phyloP scores from a whole-genome alignment of 441 rosid species.

The Populus hybrid region DNA sequence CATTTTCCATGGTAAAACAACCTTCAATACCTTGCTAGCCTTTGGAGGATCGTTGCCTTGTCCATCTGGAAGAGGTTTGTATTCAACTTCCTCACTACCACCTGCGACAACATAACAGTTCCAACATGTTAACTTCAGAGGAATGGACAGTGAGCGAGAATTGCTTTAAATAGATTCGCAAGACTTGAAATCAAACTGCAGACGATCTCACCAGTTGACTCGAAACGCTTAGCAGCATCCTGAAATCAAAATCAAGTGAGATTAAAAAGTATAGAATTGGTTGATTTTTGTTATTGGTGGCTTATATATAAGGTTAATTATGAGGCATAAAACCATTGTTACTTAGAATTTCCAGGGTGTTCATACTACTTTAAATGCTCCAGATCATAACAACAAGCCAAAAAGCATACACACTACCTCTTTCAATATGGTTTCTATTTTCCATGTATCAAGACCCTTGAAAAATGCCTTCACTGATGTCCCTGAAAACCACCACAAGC shows the following conservation, averaged over 20 bases:
- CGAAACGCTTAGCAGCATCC: slow-evolving; percentile 28
- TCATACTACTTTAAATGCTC: background rate
- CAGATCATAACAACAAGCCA: background rate
- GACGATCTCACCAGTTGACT: slow-evolving; percentile 19
- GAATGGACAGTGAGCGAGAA: background rate
- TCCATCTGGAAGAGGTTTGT: slow-evolving; percentile 23
- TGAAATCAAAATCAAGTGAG: slow-evolving; percentile 9
- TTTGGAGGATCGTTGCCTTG: slow-evolving; percentile 7
- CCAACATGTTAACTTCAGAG: background rate
- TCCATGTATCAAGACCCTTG: slow-evolving; percentile 49
- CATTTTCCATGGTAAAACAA: background rate
- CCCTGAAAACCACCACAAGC: slow-evolving; percentile 8
- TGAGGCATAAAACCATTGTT: background rate
- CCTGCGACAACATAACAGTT: background rate
- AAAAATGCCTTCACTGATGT: slow-evolving; percentile 42
- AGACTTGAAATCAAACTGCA: background rate
- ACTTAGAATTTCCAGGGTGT: too few relatives aligned
- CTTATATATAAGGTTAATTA: background rate
- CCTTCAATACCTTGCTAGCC: slow-evolving; percentile 15
- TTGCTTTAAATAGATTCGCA: background rate
- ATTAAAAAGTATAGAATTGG: background rate
- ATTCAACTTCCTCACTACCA: slow-evolving; percentile 21
- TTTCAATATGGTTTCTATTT: slow-evolving; percentile 39
- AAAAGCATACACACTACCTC: slow-evolving; percentile 15
- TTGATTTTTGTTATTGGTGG: background rate